Evolutionary conservation across 495 filamentous ascomycete species (phyloP), one percentile per base, ranked within the genome.

Genomic region (Hyaloscypha finlandica): DNA sequence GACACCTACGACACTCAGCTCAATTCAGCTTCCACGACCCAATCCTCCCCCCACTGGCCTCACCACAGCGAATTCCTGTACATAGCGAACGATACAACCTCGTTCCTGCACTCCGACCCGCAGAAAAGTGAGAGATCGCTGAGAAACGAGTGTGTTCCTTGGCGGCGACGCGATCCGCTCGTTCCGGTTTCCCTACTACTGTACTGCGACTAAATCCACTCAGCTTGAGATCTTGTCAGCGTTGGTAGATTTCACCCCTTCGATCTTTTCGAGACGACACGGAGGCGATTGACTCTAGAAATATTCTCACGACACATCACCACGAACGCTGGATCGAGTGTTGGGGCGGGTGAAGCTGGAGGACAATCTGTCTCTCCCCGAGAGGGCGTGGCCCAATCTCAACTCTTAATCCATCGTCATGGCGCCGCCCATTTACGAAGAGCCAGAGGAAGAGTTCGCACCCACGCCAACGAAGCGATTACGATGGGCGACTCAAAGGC

Each of bases 401-500:
- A 64, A 33, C 33, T 45, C 58, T 39, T 30, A 56, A 64, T 29
- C 35, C 32, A 60, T 69, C 66, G 59, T 37, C 59, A 66, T 70
- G 67, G 71, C 64, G 54, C 22, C 62, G 20, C 66, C 71, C n/a
- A 63, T 20, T 19, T 30, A 32, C 42, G 71, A 65, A 48, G 71
- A 74, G 58, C 74, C 76, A 62, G 75, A 78, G 61, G 80, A 74
- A 70, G 69, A 65, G 48, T 66, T 69, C 8, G 66, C 31, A 30
- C 66, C 73, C 6, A 68, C 37, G 25, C 70, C 73, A 69, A 78
- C 77, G 77, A 89, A 91, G 78, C 74, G 64, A 68, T 76, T 65
- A 81, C 81, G 96, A 88, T 99, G 95, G 95, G 95, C 95, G 63
- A 98, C 95, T 33, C 92, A 92, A 69, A 89, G 92, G 73, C 83